Percentiles rank a stretch among this genome's conserved stretches.
phyloP scores from a whole-genome alignment of 208 protist genomes.

The Porcisia deanei region DNA sequence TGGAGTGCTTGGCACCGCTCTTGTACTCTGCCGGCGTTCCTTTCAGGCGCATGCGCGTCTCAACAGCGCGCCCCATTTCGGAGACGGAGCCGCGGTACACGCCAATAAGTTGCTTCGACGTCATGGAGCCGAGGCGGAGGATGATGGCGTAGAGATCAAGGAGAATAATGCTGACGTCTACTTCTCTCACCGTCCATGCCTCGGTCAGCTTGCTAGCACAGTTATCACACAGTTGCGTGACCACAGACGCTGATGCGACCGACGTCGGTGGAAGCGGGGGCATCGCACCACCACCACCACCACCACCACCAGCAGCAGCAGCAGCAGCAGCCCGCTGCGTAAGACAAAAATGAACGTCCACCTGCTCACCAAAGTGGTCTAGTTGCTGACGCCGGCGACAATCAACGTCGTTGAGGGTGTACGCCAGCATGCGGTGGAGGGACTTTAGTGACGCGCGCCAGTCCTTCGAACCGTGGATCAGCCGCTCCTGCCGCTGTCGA shows the following conservation, averaged over 20 bases:
- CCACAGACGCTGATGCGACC: slow-evolving; percentile 11
- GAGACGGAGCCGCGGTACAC: slow-evolving; percentile 70
- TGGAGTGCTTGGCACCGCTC: slow-evolving; percentile 48
- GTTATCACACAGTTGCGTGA: slow-evolving; percentile 79
- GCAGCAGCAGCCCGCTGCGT: slow-evolving; percentile 24
- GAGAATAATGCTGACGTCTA: slow-evolving; percentile 50
- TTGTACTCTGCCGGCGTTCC: slow-evolving; percentile 85
- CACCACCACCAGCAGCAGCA: neutral
- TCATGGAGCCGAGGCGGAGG: slow-evolving; percentile 68
- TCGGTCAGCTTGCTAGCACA: slow-evolving; percentile 70
- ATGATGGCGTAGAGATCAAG: slow-evolving; percentile 73
- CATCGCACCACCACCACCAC: neutral
- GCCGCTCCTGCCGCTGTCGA: slow-evolving; percentile 72
- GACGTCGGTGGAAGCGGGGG: neutral
- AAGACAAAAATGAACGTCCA: slow-evolving; percentile 74
- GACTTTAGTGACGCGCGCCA: slow-evolving; percentile 66
- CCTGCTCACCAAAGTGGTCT: slow-evolving; percentile 80
- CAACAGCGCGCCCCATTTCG: slow-evolving; percentile 77
- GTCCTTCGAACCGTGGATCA: slow-evolving; percentile 84
- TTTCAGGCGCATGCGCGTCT: slow-evolving; percentile 73
- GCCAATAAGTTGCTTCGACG: slow-evolving; percentile 75
- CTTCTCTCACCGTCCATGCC: slow-evolving; percentile 47
- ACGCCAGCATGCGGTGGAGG: slow-evolving; percentile 77
- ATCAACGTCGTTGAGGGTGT: slow-evolving; percentile 86
- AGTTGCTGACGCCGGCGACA: slow-evolving; percentile 88